Evolutionary conservation across 306 rosid genomes (phyloP).

Genomic region (Senna siamea): DNA sequence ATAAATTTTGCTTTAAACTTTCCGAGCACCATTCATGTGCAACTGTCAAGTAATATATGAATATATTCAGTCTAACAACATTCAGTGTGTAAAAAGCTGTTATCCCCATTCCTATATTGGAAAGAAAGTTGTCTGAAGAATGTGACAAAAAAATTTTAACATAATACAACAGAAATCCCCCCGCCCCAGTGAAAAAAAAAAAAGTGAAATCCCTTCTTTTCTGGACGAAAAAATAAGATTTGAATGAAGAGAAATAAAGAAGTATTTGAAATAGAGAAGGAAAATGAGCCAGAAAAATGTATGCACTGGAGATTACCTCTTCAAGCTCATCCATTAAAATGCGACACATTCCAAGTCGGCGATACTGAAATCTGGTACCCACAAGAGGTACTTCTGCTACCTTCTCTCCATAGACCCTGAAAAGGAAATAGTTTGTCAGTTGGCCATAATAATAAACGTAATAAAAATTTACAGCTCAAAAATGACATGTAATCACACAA

Average conservation of each 20-base stretch:
- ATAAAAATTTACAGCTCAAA: constrained; percentile 27
- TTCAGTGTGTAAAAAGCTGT: neutral
- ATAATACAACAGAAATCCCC: neutral
- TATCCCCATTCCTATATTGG: neutral
- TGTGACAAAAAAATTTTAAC: neutral
- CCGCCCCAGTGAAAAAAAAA: neutral
- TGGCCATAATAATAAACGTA: neutral
- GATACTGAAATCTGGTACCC: constrained; percentile 75
- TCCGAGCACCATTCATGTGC: neutral
- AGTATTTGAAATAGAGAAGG: neutral
- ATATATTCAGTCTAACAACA: neutral
- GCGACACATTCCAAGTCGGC: constrained; percentile 91
- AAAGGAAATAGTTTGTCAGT: constrained; percentile 32
- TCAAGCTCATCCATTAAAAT: constrained; percentile 80
- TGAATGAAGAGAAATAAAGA: neutral
- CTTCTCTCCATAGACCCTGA: constrained; percentile 73
- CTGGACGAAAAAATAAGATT: neutral
- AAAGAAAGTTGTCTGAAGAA: neutral
- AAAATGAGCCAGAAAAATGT: neutral
- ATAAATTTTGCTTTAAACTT: neutral
- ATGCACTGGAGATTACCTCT: constrained; percentile 54
- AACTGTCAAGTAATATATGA: neutral
- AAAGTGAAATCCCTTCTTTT: too few species aligned
- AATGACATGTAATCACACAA: constrained; percentile 18
- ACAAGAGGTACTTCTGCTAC: constrained; percentile 92